phyloP scores from a whole-genome alignment of 768 basidiomycete genomes.

The Pleurotus giganteus region DNA sequence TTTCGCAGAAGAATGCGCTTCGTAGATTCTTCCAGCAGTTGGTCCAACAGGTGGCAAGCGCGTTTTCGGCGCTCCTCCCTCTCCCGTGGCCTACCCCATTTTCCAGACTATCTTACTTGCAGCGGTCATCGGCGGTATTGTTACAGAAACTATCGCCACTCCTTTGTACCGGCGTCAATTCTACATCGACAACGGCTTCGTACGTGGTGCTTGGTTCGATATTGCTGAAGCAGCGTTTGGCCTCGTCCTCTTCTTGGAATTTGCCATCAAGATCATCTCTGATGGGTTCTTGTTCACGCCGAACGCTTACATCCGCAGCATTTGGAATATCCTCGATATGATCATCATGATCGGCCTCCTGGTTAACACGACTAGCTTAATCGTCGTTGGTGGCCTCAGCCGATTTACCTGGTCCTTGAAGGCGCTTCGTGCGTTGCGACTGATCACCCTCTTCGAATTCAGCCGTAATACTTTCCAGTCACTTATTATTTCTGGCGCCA shows the following conservation, averaged over 20 bases:
- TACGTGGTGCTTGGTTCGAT: conserved; percentile 85
- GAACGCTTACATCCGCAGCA: conserved; percentile 86
- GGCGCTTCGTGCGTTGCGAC: conserved; percentile 81
- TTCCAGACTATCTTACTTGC: conserved; percentile 75
- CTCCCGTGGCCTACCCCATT: conserved; percentile 59
- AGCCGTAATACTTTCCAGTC: conserved; percentile 87
- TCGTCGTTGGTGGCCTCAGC: conserved; percentile 76
- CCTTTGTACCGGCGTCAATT: conserved; percentile 80
- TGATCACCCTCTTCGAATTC: conserved; percentile 85
- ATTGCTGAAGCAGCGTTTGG: conserved; percentile 75
- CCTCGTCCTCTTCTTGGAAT: conserved; percentile 72
- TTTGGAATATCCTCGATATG: conserved; percentile 93
- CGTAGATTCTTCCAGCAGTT: conserved; percentile 79
- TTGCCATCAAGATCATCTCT: conserved; percentile 86
- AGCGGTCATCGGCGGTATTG: conserved; percentile 77
- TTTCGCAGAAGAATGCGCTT: conserved; percentile 74
- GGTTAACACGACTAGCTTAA: conserved; percentile 67
- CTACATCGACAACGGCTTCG: conserved; percentile 53
- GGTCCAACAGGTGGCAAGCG: conserved; percentile 81
- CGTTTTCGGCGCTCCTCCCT: conserved; percentile 75
- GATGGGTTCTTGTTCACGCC: conserved; percentile 92
- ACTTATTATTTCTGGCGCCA: conserved; percentile 81
- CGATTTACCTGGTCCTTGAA: conserved; percentile 85
- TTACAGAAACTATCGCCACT: conserved; percentile 80
- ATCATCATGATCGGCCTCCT: conserved; percentile 77